These are phyloP conservation scores for Amanita thiersii DNA, from an alignment of 768 basidiomycete species.

Conservation along the genomic window DNA sequence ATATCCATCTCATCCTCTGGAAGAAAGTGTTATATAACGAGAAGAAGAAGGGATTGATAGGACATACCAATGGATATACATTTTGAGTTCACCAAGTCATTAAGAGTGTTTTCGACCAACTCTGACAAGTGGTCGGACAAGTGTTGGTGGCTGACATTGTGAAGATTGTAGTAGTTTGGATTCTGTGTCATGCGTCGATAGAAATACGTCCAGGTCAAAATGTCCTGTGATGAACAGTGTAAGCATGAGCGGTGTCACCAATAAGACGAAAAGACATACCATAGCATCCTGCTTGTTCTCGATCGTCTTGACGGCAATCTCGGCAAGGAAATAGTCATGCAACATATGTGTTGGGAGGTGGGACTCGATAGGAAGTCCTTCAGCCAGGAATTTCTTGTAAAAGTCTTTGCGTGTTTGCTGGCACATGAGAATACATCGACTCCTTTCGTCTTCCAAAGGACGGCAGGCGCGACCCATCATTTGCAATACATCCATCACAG, in stretches of 20 bases:
- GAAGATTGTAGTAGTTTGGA: conserved; percentile 89
- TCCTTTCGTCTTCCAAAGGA: conserved; percentile 79
- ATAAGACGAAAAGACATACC: conserved; percentile 33
- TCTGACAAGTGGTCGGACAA: conserved; percentile 95
- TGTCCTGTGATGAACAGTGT: conserved; percentile 50
- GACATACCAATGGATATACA: conserved; percentile 80
- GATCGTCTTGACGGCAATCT: conserved; percentile 97
- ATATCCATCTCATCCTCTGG: conserved; percentile 92
- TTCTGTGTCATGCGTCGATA: conserved; percentile 98
- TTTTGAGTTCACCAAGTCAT: conserved; percentile 88
- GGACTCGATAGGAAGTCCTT: conserved; percentile 96
- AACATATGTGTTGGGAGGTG: conserved; percentile 84
- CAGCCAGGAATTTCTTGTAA: conserved; percentile 96
- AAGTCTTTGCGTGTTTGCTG: conserved; percentile 98
- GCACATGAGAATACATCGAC: conserved; percentile 94
- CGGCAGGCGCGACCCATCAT: conserved; percentile 99
- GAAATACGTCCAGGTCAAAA: conserved; percentile 98
- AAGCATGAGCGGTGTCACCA: background rate
- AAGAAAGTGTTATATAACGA: conserved; percentile 3
- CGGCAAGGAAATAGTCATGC: conserved; percentile 97
- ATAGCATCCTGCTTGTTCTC: conserved; percentile 98
- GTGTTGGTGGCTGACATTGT: conserved; percentile 93
- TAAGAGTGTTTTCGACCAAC: conserved; percentile 88
- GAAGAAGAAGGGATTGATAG: background rate
- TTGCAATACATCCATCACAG: conserved; percentile 96